Percentiles rank a stretch among this genome's conserved stretches.
Evolutionary conservation across 148 eudicot genomes (phyloP).

Genomic region (Chenopodium quinoa): DNA sequence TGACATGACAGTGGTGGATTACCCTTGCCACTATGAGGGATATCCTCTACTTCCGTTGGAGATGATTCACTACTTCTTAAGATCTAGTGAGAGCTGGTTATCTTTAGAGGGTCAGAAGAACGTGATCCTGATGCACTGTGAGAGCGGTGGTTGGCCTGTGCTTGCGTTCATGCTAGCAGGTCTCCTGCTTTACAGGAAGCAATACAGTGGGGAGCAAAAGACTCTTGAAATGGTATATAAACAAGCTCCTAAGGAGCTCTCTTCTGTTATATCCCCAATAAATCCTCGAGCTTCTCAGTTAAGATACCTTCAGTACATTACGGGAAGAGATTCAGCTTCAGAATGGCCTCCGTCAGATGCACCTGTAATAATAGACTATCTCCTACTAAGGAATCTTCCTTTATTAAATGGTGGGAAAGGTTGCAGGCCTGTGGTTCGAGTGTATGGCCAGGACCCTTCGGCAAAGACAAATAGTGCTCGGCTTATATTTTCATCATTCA

Average conservation of each 20-base stretch:
- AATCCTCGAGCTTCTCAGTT: constrained; percentile 60
- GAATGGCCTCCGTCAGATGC: constrained; percentile 56
- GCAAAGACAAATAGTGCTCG: constrained; percentile 30
- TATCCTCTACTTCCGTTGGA: constrained; percentile 57
- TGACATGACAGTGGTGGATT: constrained; percentile 65
- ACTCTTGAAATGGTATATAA: constrained; percentile 59
- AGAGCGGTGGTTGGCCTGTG: constrained; percentile 70
- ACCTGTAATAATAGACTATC: constrained; percentile 45
- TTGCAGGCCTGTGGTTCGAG: constrained; percentile 56
- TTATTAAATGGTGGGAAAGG: constrained; percentile 47
- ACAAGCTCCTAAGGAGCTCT: constrained; percentile 50
- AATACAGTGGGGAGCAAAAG: constrained; percentile 52
- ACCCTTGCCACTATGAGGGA: constrained; percentile 55
- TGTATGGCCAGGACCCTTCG: constrained; percentile 54
- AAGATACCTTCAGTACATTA: constrained; percentile 58
- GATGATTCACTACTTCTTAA: constrained; percentile 54
- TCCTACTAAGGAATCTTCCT: constrained; percentile 53
- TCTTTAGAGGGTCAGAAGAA: constrained; percentile 48
- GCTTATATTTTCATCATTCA: constrained; percentile 44
- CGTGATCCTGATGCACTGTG: constrained; percentile 69
- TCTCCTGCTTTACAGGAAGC: constrained; percentile 56
- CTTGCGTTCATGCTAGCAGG: constrained; percentile 71
- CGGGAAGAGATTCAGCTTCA: constrained; percentile 36
- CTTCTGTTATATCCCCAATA: constrained; percentile 37
- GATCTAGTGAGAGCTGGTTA: constrained; percentile 65